Base-by-base conservation (phyloP, 768 basidiomycete genomes). In the Lactarius indigo region DNA sequence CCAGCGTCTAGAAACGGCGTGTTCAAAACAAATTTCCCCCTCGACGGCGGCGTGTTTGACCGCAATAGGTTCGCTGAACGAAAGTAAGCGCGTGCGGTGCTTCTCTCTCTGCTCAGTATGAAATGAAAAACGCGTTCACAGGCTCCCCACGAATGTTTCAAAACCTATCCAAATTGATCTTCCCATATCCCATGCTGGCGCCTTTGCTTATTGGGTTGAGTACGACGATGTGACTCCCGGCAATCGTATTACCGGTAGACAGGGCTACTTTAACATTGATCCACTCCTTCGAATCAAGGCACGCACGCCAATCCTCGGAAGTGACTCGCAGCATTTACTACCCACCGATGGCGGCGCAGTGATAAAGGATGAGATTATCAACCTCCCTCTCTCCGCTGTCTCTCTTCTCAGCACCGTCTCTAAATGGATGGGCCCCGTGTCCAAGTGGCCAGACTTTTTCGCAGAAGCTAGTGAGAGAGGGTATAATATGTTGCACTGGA, bases 401-500 rank as follows among this genome's bases (percentile, higher is more conserved):
- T 85, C 90, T 39, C 89, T 98, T 73, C 80, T 98, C 63, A 95
- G 92, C 5, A 82, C 96, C 44, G 88, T 99, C 55, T 96, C 95
- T 1, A 99, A 99, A 76, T 99, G 97, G 97, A 97, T 98, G 93
- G 96, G 96, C 2, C 83, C 89, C 1, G 77, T 93, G 41, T 76
- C 80, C 13, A 80, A 87, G 35, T 98, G 97, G 97, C 81, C 78
- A 54, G 81, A 82, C 3, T 87, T 92, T 74, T 92, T 97, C 70
- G 82, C 84, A 58, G 94, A 96, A 77, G 91, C 94, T 13, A 85
- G 87, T 61, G 83, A 92, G 61, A 82, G 96, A 57, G 96, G 97
- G 1, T 99, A 99, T 80, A 99, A 96, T 60, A 97, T 98, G 94
- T 79, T 99, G 52, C 97, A 99, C 74, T 99, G 91, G 81, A 92